These are phyloP conservation scores for Candida sonorensis DNA, from an alignment of 805 yeast genomes.

Conservation along the genomic window DNA sequence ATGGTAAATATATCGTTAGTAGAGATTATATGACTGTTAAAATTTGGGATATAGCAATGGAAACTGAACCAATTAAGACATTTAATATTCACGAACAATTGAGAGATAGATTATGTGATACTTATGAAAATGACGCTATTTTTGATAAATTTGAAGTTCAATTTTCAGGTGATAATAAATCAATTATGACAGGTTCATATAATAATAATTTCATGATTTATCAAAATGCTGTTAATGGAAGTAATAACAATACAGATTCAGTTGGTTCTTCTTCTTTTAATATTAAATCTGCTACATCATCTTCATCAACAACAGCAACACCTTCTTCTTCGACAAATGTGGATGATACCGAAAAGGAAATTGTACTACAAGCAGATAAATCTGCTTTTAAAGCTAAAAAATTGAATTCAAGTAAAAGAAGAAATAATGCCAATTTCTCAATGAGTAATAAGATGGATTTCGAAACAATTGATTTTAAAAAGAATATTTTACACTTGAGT, in stretches of 20 bases:
- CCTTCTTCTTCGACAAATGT: conserved; percentile 16
- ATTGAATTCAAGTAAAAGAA: conserved; percentile 36
- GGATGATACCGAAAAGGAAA: conserved; percentile 44
- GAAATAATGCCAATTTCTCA: conserved; percentile 18
- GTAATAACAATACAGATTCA: conserved; percentile 3
- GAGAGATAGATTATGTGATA: conserved; percentile 88
- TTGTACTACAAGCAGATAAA: conserved; percentile 95
- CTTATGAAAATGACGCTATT: conserved; percentile 97
- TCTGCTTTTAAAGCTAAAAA: conserved; percentile 86
- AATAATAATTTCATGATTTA: conserved; percentile 96
- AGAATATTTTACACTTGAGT: conserved; percentile 88
- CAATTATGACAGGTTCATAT: conserved; percentile 95
- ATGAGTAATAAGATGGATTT: conserved; percentile 62
- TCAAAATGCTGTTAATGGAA: conserved; percentile 59
- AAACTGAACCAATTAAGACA: conserved; percentile 87
- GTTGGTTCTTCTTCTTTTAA: conserved; percentile 2
- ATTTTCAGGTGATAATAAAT: conserved; percentile 86
- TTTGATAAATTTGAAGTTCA: conserved; percentile 98
- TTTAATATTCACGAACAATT: conserved; percentile 94
- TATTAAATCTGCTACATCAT: too few relatives aligned
- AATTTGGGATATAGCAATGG: conserved; percentile 98
- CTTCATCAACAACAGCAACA: conserved; percentile 8
- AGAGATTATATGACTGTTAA: conserved; percentile 97
- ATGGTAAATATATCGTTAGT: conserved; percentile 93
- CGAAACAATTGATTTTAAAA: conserved; percentile 86